A percentile compares a stretch with the other conserved stretches of the same genome.
Conservation (phyloP, 768 basidiomycete genomes). For the Roridomyces roridus region DNA sequence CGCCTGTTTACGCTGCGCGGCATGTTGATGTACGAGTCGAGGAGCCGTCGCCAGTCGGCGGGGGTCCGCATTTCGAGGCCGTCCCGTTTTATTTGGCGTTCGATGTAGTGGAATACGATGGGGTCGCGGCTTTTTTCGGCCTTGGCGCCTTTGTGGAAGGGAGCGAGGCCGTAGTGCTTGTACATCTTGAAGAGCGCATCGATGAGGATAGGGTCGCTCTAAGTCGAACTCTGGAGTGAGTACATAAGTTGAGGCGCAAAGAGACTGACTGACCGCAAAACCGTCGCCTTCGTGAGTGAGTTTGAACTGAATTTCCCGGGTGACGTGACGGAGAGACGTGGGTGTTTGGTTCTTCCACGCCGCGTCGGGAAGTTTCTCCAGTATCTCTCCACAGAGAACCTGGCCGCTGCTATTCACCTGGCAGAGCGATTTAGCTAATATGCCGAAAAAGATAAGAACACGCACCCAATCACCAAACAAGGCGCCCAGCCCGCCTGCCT, state of each 20-base stretch:
- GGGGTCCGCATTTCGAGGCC: slow-evolving; percentile 14
- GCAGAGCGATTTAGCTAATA: background rate
- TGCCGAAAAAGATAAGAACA: background rate
- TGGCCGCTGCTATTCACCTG: slow-evolving; percentile 29
- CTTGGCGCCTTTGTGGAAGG: slow-evolving; percentile 28
- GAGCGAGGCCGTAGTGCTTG: slow-evolving; percentile 30
- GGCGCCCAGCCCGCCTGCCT: slow-evolving; percentile 32
- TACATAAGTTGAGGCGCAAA: background rate
- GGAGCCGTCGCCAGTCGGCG: slow-evolving; percentile 26
- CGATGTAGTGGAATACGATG: slow-evolving; percentile 35
- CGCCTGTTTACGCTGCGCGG: slow-evolving; percentile 23
- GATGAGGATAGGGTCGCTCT: slow-evolving; percentile 28
- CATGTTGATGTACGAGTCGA: slow-evolving; percentile 26
- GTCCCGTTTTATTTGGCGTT: slow-evolving; percentile 28
- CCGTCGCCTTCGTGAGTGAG: slow-evolving; percentile 20
- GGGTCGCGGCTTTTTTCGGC: slow-evolving; percentile 10
- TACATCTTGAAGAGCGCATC: slow-evolving; percentile 31
- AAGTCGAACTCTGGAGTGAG: background rate
- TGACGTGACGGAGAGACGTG: slow-evolving; percentile 28
- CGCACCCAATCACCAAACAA: slow-evolving; percentile 34
- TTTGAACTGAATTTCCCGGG: slow-evolving; percentile 27
- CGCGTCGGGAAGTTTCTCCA: slow-evolving; percentile 26
- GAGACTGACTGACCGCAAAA: slow-evolving; percentile 1
- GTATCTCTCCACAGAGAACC: slow-evolving; percentile 22
- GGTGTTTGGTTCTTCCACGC: slow-evolving; percentile 33